Base-by-base conservation (phyloP, 352 stramenopile species). In the Globisporangium canariense region DNA sequence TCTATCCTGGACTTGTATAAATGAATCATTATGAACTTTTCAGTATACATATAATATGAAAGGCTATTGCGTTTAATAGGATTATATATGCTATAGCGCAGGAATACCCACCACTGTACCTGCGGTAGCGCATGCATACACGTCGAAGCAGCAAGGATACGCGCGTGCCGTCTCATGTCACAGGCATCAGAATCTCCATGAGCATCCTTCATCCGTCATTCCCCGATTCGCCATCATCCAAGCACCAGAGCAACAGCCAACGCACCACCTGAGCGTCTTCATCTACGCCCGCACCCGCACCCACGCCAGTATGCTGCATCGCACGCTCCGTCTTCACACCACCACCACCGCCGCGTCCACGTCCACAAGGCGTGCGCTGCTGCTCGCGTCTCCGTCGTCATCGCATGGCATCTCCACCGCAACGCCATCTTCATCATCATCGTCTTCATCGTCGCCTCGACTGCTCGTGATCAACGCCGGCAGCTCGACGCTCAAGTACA, bases 401-500 rank as follows among this genome's bases (percentile, higher is more conserved):
- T 74, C 67, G 52, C 52, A 46, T 2, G 9, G 32, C 32, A n/a
- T 58, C 32, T 45, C 52, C 32, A 46, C 32, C n/a, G 52, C 32
- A 45, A 61, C 57, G 13, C 11, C 51, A 2, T 51, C 61, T 7
- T 59, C 64, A 9, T 32, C 66, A 8, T 67, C 54, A 1, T 54
- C 62, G 4, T 32, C 66, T 3, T 67, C 54, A 1, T 54, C 62
- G 4, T 72, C 72, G 57, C 72, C 25, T 28, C 32, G 73, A 16
- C 68, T 91, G 53, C 72, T 91, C 14, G 83, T 93, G 57, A 73
- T 93, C 66, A 95, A 93, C 71, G 78, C 83, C 28, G 87, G 87
- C 53, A 89, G 75, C 57, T 95, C 87, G 13, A 87, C 85, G 64
- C 78, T 95, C 70, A 95, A 95, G 70, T 95, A 94, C 74, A 93